These are phyloP conservation scores for Globomyces sp. DNA, from an alignment of 371 early-diverging fungal genomes.

Conservation along the genomic window DNA sequence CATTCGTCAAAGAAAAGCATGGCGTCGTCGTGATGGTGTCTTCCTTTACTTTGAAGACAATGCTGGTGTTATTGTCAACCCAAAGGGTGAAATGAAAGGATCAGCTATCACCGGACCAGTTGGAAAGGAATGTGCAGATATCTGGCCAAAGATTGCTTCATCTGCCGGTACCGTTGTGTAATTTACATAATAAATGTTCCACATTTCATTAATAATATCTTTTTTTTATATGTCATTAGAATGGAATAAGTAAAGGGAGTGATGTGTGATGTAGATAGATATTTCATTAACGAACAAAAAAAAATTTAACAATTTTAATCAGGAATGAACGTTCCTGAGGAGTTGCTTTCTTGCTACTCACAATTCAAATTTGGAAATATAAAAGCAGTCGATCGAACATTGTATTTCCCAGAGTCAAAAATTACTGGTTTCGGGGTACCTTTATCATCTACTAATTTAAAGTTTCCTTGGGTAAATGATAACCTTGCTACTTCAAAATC, in stretches of 20 bases:
- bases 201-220: slow-evolving; percentile 12
- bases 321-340: too few species aligned
- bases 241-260: too few species aligned
- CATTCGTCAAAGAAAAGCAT: slow-evolving; percentile 99
- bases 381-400: slow-evolving; percentile 1
- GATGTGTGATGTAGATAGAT: too few species aligned
- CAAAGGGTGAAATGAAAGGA: slow-evolving; percentile 99
- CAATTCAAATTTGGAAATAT: slow-evolving; percentile 14
- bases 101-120: slow-evolving; percentile 99
- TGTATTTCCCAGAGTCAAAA: slow-evolving; percentile 3
- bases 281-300: too few species aligned
- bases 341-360: slow-evolving; percentile 1
- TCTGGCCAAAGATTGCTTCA: slow-evolving; percentile 99
- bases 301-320: too few species aligned
- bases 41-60: slow-evolving; percentile 84
- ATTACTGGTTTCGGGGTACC: background rate
- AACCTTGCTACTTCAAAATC: background rate
- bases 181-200: background rate
- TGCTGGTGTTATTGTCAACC: slow-evolving; percentile 97
- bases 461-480: slow-evolving; percentile 4
- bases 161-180: slow-evolving; percentile 90
- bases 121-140: slow-evolving; percentile 99
- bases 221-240: background rate
- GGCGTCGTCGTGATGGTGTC: slow-evolving; percentile 99
- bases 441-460: background rate